These are phyloP conservation scores for Euphrasia confusa DNA, from an alignment of 257 asterid species.

Conservation along the genomic window DNA sequence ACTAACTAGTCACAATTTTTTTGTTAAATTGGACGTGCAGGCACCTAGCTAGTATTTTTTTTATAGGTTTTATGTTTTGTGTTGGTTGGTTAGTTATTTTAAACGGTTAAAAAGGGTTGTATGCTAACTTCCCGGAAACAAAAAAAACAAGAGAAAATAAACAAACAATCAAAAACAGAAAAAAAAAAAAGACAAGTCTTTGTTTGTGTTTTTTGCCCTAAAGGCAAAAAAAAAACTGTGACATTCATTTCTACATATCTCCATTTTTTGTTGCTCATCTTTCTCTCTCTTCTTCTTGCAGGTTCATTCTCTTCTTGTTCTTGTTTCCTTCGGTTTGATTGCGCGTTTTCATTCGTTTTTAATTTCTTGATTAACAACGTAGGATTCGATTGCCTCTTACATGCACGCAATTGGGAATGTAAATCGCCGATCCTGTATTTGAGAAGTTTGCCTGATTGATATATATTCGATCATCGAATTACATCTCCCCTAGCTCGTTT, in stretches of 20 bases:
- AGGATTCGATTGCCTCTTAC: constrained; percentile 6
- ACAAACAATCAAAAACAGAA: background rate
- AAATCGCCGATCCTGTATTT: constrained; percentile 20
- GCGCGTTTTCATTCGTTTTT: background rate
- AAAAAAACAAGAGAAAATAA: constrained; percentile 5
- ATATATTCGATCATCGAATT: background rate
- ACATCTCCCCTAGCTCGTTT: background rate
- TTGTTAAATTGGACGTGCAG: constrained; percentile 29
- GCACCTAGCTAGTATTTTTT: constrained; percentile 29
- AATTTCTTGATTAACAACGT: too few species aligned
- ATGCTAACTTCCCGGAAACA: constrained; percentile 37
- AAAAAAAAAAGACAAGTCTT: background rate
- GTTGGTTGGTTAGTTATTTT: background rate
- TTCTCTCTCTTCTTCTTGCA: constrained; percentile 6
- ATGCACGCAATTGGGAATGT: constrained; percentile 14
- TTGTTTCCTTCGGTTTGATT: background rate
- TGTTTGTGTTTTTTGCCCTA: background rate
- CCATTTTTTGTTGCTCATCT: constrained; percentile 27
- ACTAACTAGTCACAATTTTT: background rate
- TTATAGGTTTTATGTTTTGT: too few species aligned
- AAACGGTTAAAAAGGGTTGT: constrained; percentile 34
- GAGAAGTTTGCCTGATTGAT: constrained; percentile 22
- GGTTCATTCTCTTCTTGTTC: background rate
- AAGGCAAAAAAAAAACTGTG: background rate
- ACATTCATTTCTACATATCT: constrained; percentile 24